Conservation (phyloP, 805 yeast species). For the Monosporozyma unispora region DNA sequence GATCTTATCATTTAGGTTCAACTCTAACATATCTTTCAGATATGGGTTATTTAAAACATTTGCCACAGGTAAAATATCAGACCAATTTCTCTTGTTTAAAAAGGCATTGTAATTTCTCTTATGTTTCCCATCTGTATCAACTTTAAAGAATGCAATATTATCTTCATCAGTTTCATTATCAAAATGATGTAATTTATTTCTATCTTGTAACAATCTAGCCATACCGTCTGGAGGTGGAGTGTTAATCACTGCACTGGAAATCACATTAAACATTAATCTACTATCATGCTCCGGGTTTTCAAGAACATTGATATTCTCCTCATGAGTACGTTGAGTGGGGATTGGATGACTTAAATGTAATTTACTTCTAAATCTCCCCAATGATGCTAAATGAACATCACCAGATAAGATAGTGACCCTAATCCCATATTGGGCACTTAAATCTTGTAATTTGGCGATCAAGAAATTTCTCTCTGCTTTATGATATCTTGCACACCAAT, state of each 20-base stretch:
- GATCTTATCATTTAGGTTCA: conserved; percentile 10
- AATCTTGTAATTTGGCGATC: conserved; percentile 49
- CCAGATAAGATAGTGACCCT: conserved; percentile 84
- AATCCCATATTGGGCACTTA: conserved; percentile 55
- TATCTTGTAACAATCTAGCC: conserved; percentile 61
- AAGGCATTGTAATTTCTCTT: conserved; percentile 38
- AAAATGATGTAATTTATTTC: conserved; percentile 62
- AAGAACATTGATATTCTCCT: conserved; percentile 34
- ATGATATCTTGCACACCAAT: conserved; percentile 90
- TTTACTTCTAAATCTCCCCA: conserved; percentile 66
- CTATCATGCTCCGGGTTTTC: conserved; percentile 59
- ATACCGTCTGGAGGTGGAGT: conserved; percentile 88
- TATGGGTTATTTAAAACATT: conserved; percentile 27
- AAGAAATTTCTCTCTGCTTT: conserved; percentile 75
- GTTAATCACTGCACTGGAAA: conserved; percentile 84
- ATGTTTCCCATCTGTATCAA: conserved; percentile 46
- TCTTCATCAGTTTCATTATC: conserved; percentile 66
- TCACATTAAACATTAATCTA: conserved; percentile 69
- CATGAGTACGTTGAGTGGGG: conserved; percentile 27
- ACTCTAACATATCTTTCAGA: conserved; percentile 7
- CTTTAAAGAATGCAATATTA: conserved; percentile 59
- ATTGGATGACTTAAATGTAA: conserved; percentile 37
- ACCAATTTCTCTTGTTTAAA: conserved; percentile 63
- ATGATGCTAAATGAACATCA: conserved; percentile 83
- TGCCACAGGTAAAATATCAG: conserved; percentile 50